These are phyloP conservation scores for Trametes coccinea DNA, from an alignment of 768 basidiomycete species.

Conservation along the genomic window DNA sequence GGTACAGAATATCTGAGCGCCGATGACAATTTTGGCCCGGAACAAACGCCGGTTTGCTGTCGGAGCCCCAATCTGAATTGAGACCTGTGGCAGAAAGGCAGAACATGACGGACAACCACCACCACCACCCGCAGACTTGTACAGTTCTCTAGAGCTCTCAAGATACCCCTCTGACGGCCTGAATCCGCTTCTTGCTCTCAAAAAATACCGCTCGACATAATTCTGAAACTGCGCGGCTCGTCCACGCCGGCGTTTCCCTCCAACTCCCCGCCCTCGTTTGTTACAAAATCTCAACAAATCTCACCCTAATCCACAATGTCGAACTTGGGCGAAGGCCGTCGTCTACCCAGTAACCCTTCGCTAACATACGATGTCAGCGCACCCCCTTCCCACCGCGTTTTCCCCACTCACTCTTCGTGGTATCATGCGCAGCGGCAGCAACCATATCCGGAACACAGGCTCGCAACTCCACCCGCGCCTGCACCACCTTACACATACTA, in stretches of 20 bases:
- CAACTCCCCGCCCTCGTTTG: slow-evolving; percentile 8
- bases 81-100: slow-evolving; percentile 18
- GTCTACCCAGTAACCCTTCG: slow-evolving; percentile 18
- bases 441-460: slow-evolving; percentile 33
- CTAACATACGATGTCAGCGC: slow-evolving; percentile 43
- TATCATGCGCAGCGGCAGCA: slow-evolving; percentile 21
- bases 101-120: slow-evolving; percentile 18
- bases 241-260: background rate
- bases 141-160: slow-evolving; percentile 17
- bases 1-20: background rate
- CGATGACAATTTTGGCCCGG: background rate
- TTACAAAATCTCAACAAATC: slow-evolving; percentile 7
- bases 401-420: slow-evolving; percentile 14
- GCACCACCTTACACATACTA: slow-evolving; percentile 45
- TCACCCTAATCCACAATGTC: slow-evolving; percentile 14
- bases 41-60: background rate
- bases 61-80: slow-evolving; percentile 4
- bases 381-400: slow-evolving; percentile 9
- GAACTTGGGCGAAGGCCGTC: slow-evolving; percentile 12
- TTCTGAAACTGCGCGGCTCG: slow-evolving; percentile 2
- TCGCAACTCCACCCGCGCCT: slow-evolving; percentile 51
- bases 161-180: slow-evolving; percentile 13
- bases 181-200: background rate
- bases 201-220: slow-evolving; percentile 20
- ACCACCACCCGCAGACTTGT: slow-evolving; percentile 12